phyloP scores from a whole-genome alignment of 1,284 basidiomycete species.

The Ganoderma resinaceum region DNA sequence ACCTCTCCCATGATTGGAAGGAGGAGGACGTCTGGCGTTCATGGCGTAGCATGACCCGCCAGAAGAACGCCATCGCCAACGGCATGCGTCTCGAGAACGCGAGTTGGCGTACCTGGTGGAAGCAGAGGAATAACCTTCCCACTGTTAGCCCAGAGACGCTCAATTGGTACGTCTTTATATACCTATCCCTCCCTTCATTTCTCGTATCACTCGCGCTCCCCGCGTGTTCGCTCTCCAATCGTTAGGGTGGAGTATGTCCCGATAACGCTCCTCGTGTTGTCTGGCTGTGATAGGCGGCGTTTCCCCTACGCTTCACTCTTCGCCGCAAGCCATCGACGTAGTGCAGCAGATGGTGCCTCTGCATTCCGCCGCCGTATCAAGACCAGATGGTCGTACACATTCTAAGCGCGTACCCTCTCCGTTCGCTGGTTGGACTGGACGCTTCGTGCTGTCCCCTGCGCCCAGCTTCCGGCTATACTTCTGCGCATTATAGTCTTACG shows the following conservation, averaged over 20 bases:
- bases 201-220: slow-evolving; percentile 22
- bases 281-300: background rate
- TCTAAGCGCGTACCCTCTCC: background rate
- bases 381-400: background rate
- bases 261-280: slow-evolving; percentile 24
- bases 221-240: slow-evolving; percentile 18
- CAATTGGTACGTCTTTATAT: slow-evolving; percentile 84
- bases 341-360: slow-evolving; percentile 8
- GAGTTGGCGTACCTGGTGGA: slow-evolving; percentile 99
- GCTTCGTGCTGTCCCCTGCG: background rate
- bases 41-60: slow-evolving; percentile 98
- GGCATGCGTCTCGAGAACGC: slow-evolving; percentile 97
- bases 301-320: background rate
- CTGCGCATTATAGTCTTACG: background rate
- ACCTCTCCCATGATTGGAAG: slow-evolving; percentile 93
- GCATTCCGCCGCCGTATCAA: slow-evolving; percentile 5
- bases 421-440: background rate
- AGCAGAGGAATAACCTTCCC: slow-evolving; percentile 96
- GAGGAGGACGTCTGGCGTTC: slow-evolving; percentile 99
- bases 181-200: slow-evolving; percentile 24
- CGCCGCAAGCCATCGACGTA: background rate
- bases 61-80: slow-evolving; percentile 98
- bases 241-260: slow-evolving; percentile 19
- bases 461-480: no score
- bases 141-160: slow-evolving; percentile 97